Conservation (phyloP, 1,284 basidiomycete species). For the Xerocomus amazonicus region DNA sequence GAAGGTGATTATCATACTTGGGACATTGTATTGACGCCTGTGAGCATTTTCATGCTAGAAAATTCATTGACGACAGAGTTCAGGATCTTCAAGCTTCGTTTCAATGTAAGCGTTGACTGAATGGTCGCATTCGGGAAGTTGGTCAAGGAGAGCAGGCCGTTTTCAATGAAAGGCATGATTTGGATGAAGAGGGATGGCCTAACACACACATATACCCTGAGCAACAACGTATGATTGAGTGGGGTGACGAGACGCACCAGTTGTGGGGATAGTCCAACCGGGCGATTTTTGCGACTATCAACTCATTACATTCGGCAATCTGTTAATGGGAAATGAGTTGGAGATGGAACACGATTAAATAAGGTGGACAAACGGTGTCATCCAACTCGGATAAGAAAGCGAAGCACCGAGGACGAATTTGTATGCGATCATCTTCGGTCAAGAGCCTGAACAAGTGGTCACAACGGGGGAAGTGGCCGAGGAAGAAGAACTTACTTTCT, state of each 20-base stretch:
- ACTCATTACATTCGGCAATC: constrained; percentile 72
- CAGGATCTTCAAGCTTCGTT: constrained; percentile 58
- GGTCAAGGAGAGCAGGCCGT: constrained; percentile 48
- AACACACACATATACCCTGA: constrained; percentile 2
- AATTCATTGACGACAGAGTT: constrained; percentile 69
- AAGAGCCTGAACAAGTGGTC: constrained; percentile 47
- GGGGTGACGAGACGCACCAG: constrained; percentile 47
- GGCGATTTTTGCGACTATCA: constrained; percentile 67
- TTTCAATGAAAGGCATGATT: constrained; percentile 53
- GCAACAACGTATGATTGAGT: not conserved
- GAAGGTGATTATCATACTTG: constrained; percentile 38
- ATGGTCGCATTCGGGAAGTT: constrained; percentile 39
- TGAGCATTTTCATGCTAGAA: constrained; percentile 60
- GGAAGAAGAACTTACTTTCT: constrained; percentile 49
- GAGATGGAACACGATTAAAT: not conserved
- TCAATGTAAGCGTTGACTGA: constrained; percentile 49
- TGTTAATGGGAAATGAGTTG: constrained; percentile 28
- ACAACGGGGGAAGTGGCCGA: constrained; percentile 10
- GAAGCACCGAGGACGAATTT: constrained; percentile 59
- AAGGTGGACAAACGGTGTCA: constrained; percentile 50
- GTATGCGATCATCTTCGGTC: constrained; percentile 56
- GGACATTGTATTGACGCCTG: constrained; percentile 62
- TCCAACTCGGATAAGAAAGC: constrained; percentile 68
- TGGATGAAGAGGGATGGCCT: constrained; percentile 65
- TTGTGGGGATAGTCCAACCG: constrained; percentile 65